Base-by-base conservation (phyloP, 108 stramenopile genomes). In the Parietichytrium sp. region DNA sequence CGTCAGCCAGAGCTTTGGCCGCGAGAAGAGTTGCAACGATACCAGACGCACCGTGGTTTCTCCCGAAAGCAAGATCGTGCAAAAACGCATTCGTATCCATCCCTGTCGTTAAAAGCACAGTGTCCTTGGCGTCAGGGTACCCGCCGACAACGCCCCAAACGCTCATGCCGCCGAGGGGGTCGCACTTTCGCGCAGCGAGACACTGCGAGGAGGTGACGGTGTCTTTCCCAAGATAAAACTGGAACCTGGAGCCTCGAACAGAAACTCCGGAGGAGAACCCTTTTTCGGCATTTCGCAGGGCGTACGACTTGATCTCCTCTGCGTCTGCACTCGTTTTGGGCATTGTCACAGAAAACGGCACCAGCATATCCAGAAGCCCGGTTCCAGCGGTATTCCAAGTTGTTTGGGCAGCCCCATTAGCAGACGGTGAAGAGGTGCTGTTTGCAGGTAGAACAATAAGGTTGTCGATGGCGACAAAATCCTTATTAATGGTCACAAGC, bases 161-260 rank as follows among this genome's bases (percentile, higher is more conserved):
- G 42, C 61, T 72, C 1, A 72, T n/a, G 29, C 61, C 61, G 0
- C 61, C 61, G n/a, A 72, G 33, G 45, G 61, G 61, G 42, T 72
- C 61, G 42, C 61, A 72, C 38, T 25, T 33, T 12, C 15, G 6
- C n/a, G 6, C 8, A 13, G 3, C 10, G n/a, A 72, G 33, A 42
- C 61, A 72, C 61, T 33, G 45, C 10, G 33, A n/a, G 20, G 38
- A 45, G n/a, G 61, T 72, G 15, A 42, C 61, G 61, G 33, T 45
- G 10, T 72, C 42, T 20, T 72, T 72, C 10, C 61, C 61, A 7
- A 72, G 61, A 25, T 72, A 72, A 42, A 72, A 72, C 61, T 72
- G 61, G 61, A 45, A 72, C 38, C 61, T 10, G 23, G 61, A 33
- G 42, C 61, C 45, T 13, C 45, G 61, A 16, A 23, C 38, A 2